Base-by-base conservation (phyloP, 306 rosid species). In the Glycine latifolia region DNA sequence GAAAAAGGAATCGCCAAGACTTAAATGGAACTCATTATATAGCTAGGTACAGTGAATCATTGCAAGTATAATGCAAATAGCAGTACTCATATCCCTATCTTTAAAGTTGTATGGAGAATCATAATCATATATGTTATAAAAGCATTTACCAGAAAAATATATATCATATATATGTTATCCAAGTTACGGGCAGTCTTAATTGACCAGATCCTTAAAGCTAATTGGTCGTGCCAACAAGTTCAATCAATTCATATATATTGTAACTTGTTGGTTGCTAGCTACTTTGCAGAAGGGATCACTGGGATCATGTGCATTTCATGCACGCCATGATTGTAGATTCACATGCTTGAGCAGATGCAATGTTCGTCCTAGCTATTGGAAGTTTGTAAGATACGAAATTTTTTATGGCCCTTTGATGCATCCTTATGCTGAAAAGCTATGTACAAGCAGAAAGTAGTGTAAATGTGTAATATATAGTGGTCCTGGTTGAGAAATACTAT, bases 301-400 rank as follows among this genome's bases (percentile, higher is more conserved):
- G 37, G 87, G 86, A 91, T 92, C 97, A 86, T 81, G 92, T 91
- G 94, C 89, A 48, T 80, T 85, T 87, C 76, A 90, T 88, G 92
- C 84, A 83, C 61, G 63, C 77, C 90, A 91, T 89, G 89, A 92
- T 92, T 86, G 81, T 85, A 14, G 67, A 55, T 65, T 75, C 91
- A 88, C 97, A 89, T 89, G 92, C 80, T 83, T 75, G 48, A 61
- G 11, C 60, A 75, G 16, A 54, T 82, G 41, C 73, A 75, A 54
- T 54, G 61, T 59, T 73, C 78, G 69, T 66, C 44, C 49, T 50
- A 62, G 70, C 48, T 12, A n/a, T 61, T 9, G 39, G 52, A 55
- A 16, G 63, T 17, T 39, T 53, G 17, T 20, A 5, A 67, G n/a
- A 54, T 41, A 67, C 39, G 62, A 53, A 20, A 70, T 71, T 73